Evolutionary conservation across 805 yeast genomes (phyloP), one percentile per base, ranked within the genome.

Genomic region (Cyberlindnera subsufficiens): DNA sequence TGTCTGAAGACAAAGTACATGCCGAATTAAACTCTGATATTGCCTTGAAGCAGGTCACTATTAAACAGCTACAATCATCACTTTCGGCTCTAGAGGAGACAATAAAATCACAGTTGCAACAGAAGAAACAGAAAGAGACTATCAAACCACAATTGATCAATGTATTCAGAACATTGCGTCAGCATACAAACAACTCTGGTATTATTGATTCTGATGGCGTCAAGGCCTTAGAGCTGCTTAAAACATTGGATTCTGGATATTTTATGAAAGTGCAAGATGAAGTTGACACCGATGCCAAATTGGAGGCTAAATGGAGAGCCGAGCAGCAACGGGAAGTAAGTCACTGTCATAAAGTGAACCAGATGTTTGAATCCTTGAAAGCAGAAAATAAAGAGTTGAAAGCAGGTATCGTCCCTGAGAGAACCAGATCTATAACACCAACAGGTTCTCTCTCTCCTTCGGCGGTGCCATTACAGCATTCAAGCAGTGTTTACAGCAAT

Each of bases 291-390:
- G 74, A 69, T 46, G 54, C 63, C 17, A 56, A 52, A 32, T 45
- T 62, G 7, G 72, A 68, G 41, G 60, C 67, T 4, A 61, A 59
- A 41, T 68, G 71, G 72, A 60, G 67, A 49, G 64, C 66, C 2
- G 53, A 59, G 30, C 71, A 65, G 42, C 67, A 65, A 44, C 56
- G 58, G 30, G 72, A 67, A 43, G 64, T 57, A 27, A 48, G 52
- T 11, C 55, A 60, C 31, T 58, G 65, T 41, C 51, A 57, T 17
- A 44, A 54, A 15, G 49, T 60, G 30, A 50, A 58, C 19, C 54
- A 52, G 15, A 51, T 56, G 27, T 43, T 34, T 38, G 50, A 52
- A 15, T 16, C 30, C 5, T 18, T 51, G 14, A 44, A 44, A 17
- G 22, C 25, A 10, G 59, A 54, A 20, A 45, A 47, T 18, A 42